Base-by-base conservation (phyloP, 305 asterid genomes). In the Fraxinus ornus region DNA sequence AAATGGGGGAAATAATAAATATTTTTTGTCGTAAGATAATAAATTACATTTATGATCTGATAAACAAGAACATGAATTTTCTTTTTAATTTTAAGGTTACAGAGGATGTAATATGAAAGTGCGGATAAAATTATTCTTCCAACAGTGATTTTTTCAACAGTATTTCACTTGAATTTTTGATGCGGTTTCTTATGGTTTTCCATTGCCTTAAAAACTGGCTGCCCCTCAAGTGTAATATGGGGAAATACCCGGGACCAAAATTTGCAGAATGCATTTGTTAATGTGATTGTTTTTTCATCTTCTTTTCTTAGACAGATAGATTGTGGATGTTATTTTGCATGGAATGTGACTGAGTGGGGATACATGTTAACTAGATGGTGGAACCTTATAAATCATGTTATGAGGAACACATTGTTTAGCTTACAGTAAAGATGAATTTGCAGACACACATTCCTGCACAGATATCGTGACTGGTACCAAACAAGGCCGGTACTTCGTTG, bases 361-460 rank as follows among this genome's bases (percentile, higher is more conserved):
- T 80, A 7, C 74, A 30, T 15, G 78, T 15, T 77, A 81, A 44
- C 81, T 70, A 52, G 76, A 71, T 60, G 80, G 62, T 35, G 79
- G 84, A 80, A 74, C 78, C 70, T 72, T 70, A 41, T 64, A 74
- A 78, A 79, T 81, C 41, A 36, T 87, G 86, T 64, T 82, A 72
- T 60, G 83, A 66, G 80, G 79, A 55, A 62, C 81, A 84, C 78
- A 76, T 72, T 82, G 82, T 60, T 85, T 85, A 60, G 81, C 75
- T 76, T 75, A 55, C 75, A n/a, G 28, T 79, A 83, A 85, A 84
- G 82, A 94, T 94, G 97, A 94, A 95, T 91, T 76, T 92, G 76
- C 97, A 91, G 86, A 86, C 90, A 0, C 98, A 91, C 78, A 93
- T 89, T 83, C 80, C 98, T 15, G 97, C 93, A 77, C 97, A 30